Conservation (phyloP, 768 basidiomycete species). For the Naematelia encephala region DNA sequence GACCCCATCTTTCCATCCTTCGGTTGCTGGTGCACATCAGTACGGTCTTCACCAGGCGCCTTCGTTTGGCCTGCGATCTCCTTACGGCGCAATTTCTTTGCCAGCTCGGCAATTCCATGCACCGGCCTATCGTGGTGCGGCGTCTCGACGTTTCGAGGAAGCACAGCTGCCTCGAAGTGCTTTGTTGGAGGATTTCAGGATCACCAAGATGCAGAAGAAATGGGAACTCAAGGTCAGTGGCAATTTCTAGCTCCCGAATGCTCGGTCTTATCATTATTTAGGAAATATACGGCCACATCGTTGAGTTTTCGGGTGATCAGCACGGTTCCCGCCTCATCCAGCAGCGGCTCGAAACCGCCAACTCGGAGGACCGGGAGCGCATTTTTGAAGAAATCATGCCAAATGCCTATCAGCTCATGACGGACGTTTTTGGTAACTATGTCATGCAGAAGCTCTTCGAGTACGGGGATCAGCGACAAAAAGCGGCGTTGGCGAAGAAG, state of each 20-base stretch:
- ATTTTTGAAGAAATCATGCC: slow-evolving; percentile 88
- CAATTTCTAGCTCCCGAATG: background rate
- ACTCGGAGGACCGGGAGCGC: slow-evolving; percentile 70
- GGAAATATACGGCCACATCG: slow-evolving; percentile 81
- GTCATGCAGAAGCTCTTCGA: slow-evolving; percentile 93
- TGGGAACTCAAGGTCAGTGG: slow-evolving; percentile 76
- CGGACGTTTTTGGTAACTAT: slow-evolving; percentile 96
- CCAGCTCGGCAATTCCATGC: background rate
- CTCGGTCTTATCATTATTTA: slow-evolving; percentile 44
- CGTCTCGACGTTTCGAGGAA: background rate
- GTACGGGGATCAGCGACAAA: slow-evolving; percentile 72
- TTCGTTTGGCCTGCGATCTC: background rate
- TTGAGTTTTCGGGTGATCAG: slow-evolving; percentile 91
- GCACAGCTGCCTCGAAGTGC: slow-evolving; percentile 41
- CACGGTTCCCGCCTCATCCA: slow-evolving; percentile 99
- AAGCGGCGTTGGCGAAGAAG: slow-evolving; percentile 62
- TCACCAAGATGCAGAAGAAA: slow-evolving; percentile 64
- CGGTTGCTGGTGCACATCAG: background rate
- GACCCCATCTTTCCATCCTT: background rate
- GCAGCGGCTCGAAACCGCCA: slow-evolving; percentile 71
- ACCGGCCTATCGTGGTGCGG: background rate
- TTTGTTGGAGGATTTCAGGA: slow-evolving; percentile 77
- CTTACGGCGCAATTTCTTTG: background rate
- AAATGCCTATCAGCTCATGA: slow-evolving; percentile 70
- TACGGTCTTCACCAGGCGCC: background rate